Evolutionary conservation across 1,284 basidiomycete genomes (phyloP).

Genomic region (Trichosporon coremiiforme): DNA sequence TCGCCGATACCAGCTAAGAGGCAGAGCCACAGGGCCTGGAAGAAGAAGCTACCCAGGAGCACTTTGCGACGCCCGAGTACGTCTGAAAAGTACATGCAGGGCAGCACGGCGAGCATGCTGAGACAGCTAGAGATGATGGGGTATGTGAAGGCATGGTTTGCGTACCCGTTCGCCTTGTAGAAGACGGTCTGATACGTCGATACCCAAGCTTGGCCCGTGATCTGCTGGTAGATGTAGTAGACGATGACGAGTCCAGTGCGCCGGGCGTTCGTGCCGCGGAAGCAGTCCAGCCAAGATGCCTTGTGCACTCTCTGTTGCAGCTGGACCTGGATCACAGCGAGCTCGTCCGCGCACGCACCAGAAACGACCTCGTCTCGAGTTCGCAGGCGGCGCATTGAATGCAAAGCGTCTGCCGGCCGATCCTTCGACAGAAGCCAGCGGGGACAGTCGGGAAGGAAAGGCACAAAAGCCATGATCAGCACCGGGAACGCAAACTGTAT

Average conservation of each 20-base stretch:
- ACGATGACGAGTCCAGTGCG: slow-evolving; percentile 26
- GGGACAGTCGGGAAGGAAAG: slow-evolving; percentile 29
- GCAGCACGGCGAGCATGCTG: slow-evolving; percentile 15
- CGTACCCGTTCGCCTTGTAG: slow-evolving; percentile 25
- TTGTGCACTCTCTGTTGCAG: slow-evolving; percentile 22
- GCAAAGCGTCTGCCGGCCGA: slow-evolving; percentile 7
- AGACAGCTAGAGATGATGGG: slow-evolving; percentile 14
- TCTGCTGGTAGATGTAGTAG: slow-evolving; percentile 25
- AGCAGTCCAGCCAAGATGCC: slow-evolving; percentile 21
- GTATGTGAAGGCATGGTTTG: slow-evolving; percentile 22
- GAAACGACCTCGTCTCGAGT: neutral
- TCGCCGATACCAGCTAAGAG: slow-evolving; percentile 24
- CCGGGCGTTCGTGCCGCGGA: slow-evolving; percentile 25
- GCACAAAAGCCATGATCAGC: slow-evolving; percentile 24
- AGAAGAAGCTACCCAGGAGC: slow-evolving; percentile 14
- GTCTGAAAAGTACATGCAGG: slow-evolving; percentile 24
- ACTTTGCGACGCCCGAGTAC: slow-evolving; percentile 18
- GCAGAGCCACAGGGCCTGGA: slow-evolving; percentile 22
- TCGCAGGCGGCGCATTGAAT: neutral
- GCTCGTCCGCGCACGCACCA: slow-evolving; percentile 19
- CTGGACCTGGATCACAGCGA: slow-evolving; percentile 22
- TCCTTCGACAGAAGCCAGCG: slow-evolving; percentile 38
- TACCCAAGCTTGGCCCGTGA: slow-evolving; percentile 26
- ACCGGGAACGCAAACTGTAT: slow-evolving; percentile 27
- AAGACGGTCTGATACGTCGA: slow-evolving; percentile 25